Evolutionary conservation across 345 rosid genomes (phyloP).

Genomic region (Punica granatum): DNA sequence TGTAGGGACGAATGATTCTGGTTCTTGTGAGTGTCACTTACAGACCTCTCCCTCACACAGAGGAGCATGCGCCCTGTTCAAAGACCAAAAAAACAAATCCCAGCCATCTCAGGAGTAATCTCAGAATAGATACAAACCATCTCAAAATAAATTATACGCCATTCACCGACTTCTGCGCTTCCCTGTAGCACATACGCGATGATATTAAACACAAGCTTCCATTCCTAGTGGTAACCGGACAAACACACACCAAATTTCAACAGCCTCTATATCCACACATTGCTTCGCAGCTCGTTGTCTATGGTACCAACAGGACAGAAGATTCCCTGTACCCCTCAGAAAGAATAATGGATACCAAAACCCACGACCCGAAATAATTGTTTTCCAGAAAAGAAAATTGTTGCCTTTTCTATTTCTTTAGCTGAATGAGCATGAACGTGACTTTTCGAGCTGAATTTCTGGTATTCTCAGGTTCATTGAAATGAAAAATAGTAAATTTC

Average conservation of each 20-base stretch:
- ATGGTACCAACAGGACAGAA: too few relatives aligned
- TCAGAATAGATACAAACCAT: neutral
- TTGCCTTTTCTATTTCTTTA: too few relatives aligned
- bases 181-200: neutral
- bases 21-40: conserved; percentile 33
- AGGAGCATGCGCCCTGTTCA: conserved; percentile 65
- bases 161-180: neutral
- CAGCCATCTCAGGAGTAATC: neutral
- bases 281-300: neutral
- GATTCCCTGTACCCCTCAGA: too few relatives aligned
- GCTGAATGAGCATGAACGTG: too few relatives aligned
- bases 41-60: conserved; percentile 63
- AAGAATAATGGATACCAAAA: too few relatives aligned
- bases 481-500: neutral
- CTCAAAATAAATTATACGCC: neutral
- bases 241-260: neutral
- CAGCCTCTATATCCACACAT: neutral
- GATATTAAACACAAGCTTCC: neutral
- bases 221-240: neutral
- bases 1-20: conserved; percentile 58
- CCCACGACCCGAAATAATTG: too few relatives aligned
- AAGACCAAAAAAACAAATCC: conserved; percentile 4
- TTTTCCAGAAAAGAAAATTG: too few relatives aligned
- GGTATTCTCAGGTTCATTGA: neutral
- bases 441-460: neutral